These are phyloP conservation scores for Aspergillus sojae DNA, from an alignment of 2,329 filamentous ascomycete genomes.

Conservation along the genomic window DNA sequence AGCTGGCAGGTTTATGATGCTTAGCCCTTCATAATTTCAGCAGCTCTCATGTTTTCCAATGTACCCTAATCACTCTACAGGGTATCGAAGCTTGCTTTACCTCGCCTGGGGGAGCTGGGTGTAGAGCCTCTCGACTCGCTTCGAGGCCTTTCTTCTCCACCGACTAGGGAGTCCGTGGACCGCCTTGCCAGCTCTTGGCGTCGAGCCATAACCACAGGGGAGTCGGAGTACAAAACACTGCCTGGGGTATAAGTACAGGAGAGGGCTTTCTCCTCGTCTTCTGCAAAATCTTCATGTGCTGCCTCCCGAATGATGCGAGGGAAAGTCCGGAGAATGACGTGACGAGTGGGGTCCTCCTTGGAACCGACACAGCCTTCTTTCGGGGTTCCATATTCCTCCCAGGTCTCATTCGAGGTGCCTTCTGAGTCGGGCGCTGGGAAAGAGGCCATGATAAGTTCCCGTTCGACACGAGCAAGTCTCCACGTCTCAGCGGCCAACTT, in stretches of 20 bases:
- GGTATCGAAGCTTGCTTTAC: conserved; percentile 3
- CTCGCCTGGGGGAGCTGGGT: conserved; percentile 4
- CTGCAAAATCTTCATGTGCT: conserved; percentile 51
- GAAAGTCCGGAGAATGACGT: conserved; percentile 54
- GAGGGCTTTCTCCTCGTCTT: conserved; percentile 48
- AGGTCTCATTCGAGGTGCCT: conserved; percentile 37
- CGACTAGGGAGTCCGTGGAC: conserved; percentile 19
- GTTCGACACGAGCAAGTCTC: conserved; percentile 60
- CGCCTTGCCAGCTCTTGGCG: conserved; percentile 44
- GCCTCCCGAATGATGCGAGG: conserved; percentile 57
- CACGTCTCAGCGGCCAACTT: conserved; percentile 62
- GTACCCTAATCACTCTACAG: neutral
- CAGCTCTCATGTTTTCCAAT: neutral
- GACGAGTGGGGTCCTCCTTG: conserved; percentile 34
- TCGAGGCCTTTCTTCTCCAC: conserved; percentile 14
- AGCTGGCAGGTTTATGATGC: neutral
- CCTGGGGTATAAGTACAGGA: conserved; percentile 54
- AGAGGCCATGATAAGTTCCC: conserved; percentile 56
- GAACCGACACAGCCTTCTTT: conserved; percentile 20
- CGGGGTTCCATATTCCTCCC: conserved; percentile 38
- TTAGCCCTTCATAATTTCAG: neutral
- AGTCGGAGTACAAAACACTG: conserved; percentile 54
- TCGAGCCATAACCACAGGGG: conserved; percentile 43
- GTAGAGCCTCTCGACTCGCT: conserved; percentile 19
- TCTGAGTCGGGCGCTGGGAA: conserved; percentile 49